Evolutionary conservation across 768 basidiomycete genomes (phyloP).

Genomic region (Boletus tomentosulus): DNA sequence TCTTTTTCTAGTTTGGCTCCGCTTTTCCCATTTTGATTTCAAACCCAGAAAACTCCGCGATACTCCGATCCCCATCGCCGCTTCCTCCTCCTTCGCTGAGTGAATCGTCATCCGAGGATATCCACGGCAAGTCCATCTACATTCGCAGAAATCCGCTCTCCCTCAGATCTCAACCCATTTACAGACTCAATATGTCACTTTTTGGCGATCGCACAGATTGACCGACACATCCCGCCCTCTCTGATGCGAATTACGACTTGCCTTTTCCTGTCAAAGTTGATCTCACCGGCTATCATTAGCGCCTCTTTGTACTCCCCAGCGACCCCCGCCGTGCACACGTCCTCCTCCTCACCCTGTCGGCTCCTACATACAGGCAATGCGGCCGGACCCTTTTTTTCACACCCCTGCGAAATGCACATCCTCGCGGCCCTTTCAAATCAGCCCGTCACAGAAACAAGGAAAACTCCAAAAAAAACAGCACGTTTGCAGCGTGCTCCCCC

Average conservation of each 20-base stretch:
- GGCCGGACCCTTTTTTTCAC: not conserved
- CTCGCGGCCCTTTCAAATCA: not conserved
- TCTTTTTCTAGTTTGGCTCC: slow-evolving; percentile 33
- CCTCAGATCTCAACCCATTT: slow-evolving; percentile 17
- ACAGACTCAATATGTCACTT: slow-evolving; percentile 20
- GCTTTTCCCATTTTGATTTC: slow-evolving; percentile 21
- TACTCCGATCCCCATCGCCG: slow-evolving; percentile 2
- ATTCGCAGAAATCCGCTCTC: not conserved
- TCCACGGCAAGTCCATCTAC: slow-evolving; percentile 10
- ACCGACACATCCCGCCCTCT: not conserved
- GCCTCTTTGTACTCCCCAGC: not conserved
- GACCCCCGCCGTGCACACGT: not conserved
- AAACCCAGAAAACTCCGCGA: slow-evolving; percentile 30
- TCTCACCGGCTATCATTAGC: not conserved
- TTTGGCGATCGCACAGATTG: slow-evolving; percentile 18
- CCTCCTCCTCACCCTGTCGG: not conserved
- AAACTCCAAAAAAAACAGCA: not conserved
- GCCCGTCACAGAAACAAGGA: not conserved
- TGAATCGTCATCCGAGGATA: slow-evolving; percentile 9
- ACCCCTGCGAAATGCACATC: not conserved
- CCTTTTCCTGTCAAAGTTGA: not conserved
- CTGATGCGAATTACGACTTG: too few species aligned
- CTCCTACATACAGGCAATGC: not conserved
- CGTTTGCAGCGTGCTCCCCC: not conserved
- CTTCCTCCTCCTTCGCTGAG: slow-evolving; percentile 16